These are phyloP conservation scores for Ganoderma leucocontextum DNA, from an alignment of 1,284 basidiomycete genomes.

Conservation along the genomic window DNA sequence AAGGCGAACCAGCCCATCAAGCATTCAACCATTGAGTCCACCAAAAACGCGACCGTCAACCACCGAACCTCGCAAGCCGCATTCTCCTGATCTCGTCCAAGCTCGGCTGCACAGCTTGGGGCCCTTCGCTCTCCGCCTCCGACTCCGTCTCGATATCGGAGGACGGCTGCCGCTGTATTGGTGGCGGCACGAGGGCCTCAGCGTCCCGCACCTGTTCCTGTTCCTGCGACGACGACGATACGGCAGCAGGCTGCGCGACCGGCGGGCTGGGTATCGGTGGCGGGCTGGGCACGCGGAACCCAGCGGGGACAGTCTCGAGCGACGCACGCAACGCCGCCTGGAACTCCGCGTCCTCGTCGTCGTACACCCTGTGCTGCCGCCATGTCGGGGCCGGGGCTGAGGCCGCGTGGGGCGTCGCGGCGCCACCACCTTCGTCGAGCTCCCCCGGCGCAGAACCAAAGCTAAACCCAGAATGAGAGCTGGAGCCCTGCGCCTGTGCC, in stretches of 20 bases:
- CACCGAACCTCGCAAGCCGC: slow-evolving; percentile 81
- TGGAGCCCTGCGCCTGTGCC: slow-evolving; percentile 36
- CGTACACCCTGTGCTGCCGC: slow-evolving; percentile 61
- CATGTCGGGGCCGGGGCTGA: slow-evolving; percentile 26
- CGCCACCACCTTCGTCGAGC: not conserved
- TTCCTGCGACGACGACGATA: slow-evolving; percentile 17
- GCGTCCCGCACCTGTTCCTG: slow-evolving; percentile 5
- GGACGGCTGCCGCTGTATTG: slow-evolving; percentile 26
- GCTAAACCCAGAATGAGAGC: not conserved
- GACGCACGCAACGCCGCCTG: slow-evolving; percentile 88
- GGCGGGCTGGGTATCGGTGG: slow-evolving; percentile 34
- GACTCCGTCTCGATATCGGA: slow-evolving; percentile 40
- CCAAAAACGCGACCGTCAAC: slow-evolving; percentile 36
- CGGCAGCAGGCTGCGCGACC: slow-evolving; percentile 20
- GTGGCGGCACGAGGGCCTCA: slow-evolving; percentile 25
- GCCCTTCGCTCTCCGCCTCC: slow-evolving; percentile 39
- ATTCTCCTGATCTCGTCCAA: slow-evolving; percentile 82
- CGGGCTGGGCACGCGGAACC: slow-evolving; percentile 50
- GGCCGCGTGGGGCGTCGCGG: slow-evolving; percentile 15
- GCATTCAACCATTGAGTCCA: not conserved
- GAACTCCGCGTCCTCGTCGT: slow-evolving; percentile 87
- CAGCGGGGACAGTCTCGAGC: slow-evolving; percentile 71
- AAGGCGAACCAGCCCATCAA: not conserved
- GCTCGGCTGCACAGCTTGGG: slow-evolving; percentile 51
- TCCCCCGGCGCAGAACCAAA: not conserved